Base-by-base conservation (phyloP, 2,329 filamentous ascomycete genomes). In the Tolypocladium amazonense region DNA sequence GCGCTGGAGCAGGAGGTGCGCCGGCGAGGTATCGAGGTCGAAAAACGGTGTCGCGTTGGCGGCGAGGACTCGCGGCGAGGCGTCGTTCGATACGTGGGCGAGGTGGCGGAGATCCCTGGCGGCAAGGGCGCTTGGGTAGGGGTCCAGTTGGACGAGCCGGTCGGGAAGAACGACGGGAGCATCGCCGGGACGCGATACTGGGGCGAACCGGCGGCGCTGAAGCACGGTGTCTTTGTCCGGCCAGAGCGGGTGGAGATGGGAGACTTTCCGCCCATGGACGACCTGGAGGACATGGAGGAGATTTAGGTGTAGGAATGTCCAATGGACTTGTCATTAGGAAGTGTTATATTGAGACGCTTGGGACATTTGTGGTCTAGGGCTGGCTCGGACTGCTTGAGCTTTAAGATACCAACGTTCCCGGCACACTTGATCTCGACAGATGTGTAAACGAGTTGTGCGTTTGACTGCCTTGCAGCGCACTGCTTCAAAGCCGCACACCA, bases 91-190 rank as follows among this genome's bases (percentile, higher is more conserved):
- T 92, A 88, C 71, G 81, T 92, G 58, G 90, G 90, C 35, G 81
- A 86, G 25, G 87, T 93, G 56, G 81, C 84, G 61, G 87, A 92
- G 74, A 91, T 93, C 63, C 86, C 87, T 5, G 81, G 81, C 57
- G 79, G 84, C 30, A 75, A 76, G 55, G 85, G 85, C 3, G 75
- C 80, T 39, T 94, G 90, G 90, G 79, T 93, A 25, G 90, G 89
- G 47, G 77, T 94, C 58, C 80, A 81, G 65, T 80, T 92, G 58
- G 89, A 93, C 70, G 89, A 93, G 74, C 89, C 90, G 1, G 87
- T 88, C 52, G 90, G 89, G 59, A 90, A 89, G 78, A 94, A 93
- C 69, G 89, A 93, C 71, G 90, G 90, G 61, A 87, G 85, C 66
- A 84, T 92, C 65, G 81, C 80, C 11, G 78, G 76, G 9, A 85